These are phyloP conservation scores for Cladosporium cucumerinum DNA, from an alignment of 2,329 filamentous ascomycete genomes.

Conservation along the genomic window DNA sequence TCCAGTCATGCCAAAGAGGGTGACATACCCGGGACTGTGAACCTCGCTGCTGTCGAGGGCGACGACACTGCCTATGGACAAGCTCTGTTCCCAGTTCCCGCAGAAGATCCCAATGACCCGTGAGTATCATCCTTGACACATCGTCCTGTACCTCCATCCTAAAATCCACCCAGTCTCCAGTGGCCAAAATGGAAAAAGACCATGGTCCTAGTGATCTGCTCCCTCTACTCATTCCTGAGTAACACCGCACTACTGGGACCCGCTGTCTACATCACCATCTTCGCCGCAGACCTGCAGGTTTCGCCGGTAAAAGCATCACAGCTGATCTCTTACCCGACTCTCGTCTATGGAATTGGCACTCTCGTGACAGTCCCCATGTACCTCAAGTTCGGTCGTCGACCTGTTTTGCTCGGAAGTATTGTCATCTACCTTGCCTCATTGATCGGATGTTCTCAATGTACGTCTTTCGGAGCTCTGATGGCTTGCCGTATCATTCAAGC, in stretches of 20 bases:
- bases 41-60: constrained; percentile 52
- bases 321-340: constrained; percentile 58
- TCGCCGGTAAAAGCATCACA: constrained; percentile 52
- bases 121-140: constrained; percentile 24
- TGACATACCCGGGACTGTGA: constrained; percentile 56
- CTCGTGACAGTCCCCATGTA: constrained; percentile 52
- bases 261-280: constrained; percentile 57
- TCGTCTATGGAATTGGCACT: constrained; percentile 57
- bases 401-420: constrained; percentile 43
- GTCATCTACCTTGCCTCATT: constrained; percentile 42
- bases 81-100: constrained; percentile 59
- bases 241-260: constrained; percentile 57
- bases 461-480: constrained; percentile 43
- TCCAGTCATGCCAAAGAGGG: constrained; percentile 55
- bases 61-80: constrained; percentile 60
- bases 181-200: constrained; percentile 57
- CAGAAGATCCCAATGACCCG: constrained; percentile 61
- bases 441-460: constrained; percentile 42
- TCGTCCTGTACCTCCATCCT: background rate
- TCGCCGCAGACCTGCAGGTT: constrained; percentile 51
- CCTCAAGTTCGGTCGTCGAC: constrained; percentile 39
- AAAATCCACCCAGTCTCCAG: constrained; percentile 28
- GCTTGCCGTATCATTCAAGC: constrained; percentile 42
- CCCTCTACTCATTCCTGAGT: constrained; percentile 57
- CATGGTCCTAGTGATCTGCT: constrained; percentile 53